Percentiles rank a stretch among this genome's conserved stretches.
phyloP scores from a whole-genome alignment of 345 rosid genomes.

The Clausena lansium region DNA sequence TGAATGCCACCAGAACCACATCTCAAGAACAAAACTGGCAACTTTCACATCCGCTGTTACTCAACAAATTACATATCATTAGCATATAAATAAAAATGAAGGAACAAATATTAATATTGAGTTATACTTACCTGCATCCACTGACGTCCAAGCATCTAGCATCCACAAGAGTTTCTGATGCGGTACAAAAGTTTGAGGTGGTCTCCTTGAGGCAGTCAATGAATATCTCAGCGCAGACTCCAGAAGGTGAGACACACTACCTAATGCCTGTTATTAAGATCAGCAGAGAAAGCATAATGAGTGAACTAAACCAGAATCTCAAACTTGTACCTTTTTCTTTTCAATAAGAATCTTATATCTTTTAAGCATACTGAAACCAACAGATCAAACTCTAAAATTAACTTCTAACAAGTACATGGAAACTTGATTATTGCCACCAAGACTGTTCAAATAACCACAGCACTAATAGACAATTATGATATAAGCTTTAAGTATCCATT shows the following conservation, averaged over 20 bases:
- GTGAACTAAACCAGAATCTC: neutral
- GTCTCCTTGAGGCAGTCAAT: constrained; percentile 53
- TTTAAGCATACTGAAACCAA: neutral
- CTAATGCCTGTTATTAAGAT: constrained; percentile 42
- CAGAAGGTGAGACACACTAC: constrained; percentile 39
- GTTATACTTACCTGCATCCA: constrained; percentile 44
- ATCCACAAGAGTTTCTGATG: constrained; percentile 81
- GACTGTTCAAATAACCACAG: neutral
- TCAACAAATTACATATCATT: constrained; percentile 12
- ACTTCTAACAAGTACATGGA: neutral
- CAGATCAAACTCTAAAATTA: neutral
- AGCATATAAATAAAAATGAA: constrained; percentile 10
- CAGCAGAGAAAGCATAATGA: neutral
- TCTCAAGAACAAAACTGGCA: constrained; percentile 68
- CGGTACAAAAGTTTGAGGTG: constrained; percentile 76
- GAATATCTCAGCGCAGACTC: constrained; percentile 56
- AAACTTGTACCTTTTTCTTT: neutral
- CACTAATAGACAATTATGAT: neutral
- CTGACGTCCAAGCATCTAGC: constrained; percentile 68
- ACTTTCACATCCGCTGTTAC: constrained; percentile 60
- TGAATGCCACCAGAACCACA: constrained; percentile 94
- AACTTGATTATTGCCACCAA: neutral
- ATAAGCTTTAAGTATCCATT: neutral
- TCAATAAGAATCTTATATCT: too few species aligned
- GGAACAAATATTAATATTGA: neutral